phyloP scores from a whole-genome alignment of 2,329 filamentous ascomycete genomes.

The Colletotrichum caudatum region DNA sequence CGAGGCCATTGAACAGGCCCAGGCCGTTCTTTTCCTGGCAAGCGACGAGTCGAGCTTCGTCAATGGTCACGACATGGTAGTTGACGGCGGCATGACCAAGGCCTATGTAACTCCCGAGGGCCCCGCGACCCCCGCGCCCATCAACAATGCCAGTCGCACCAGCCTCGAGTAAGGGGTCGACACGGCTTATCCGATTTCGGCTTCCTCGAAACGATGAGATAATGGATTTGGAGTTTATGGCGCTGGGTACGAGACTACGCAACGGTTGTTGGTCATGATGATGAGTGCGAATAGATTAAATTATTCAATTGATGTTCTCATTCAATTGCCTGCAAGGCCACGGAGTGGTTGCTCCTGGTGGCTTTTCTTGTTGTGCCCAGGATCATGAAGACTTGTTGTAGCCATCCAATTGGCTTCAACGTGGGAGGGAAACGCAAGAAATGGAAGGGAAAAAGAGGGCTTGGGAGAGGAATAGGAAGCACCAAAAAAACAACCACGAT shows the following conservation, averaged over 20 bases:
- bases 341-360: background rate
- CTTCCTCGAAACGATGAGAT: constrained; percentile 8
- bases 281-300: constrained; percentile 32
- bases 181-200: constrained; percentile 4
- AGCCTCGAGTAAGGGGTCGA: constrained; percentile 26
- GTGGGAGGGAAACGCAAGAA: background rate
- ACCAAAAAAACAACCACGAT: too few relatives aligned
- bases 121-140: constrained; percentile 63
- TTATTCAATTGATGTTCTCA: background rate
- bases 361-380: background rate
- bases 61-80: constrained; percentile 91
- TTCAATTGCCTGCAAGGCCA: background rate
- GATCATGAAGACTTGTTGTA: background rate
- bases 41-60: constrained; percentile 92
- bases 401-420: background rate
- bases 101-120: constrained; percentile 83
- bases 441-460: background rate
- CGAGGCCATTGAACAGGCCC: constrained; percentile 93
- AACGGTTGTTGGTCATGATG: constrained; percentile 28
- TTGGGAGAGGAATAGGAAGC: background rate
- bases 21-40: constrained; percentile 88
- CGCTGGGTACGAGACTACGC: constrained; percentile 28
- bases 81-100: constrained; percentile 96
- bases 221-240: constrained; percentile 38
- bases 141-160: constrained; percentile 65